These are phyloP conservation scores for Mucor racemosus DNA, from an alignment of 371 early-diverging fungal species.

Conservation along the genomic window DNA sequence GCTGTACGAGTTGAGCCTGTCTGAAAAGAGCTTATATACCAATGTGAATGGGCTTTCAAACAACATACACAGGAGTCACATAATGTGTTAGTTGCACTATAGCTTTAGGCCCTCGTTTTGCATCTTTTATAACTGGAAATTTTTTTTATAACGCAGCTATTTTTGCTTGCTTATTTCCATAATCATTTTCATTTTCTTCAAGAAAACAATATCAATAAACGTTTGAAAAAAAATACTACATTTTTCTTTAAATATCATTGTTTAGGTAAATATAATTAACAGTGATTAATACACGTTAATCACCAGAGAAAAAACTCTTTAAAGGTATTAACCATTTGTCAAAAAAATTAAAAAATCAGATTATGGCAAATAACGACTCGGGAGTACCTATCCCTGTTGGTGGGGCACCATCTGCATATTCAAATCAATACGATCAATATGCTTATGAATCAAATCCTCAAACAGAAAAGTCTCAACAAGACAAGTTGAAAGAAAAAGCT, in stretches of 20 bases:
- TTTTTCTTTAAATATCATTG: constrained; percentile 2
- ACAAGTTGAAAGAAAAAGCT: constrained; percentile 77
- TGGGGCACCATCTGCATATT: constrained; percentile 37
- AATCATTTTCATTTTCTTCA: neutral
- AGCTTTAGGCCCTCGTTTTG: neutral
- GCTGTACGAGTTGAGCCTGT: constrained; percentile 15
- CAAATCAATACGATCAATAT: constrained; percentile 43
- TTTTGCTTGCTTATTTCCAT: neutral
- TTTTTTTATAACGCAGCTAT: constrained; percentile 4
- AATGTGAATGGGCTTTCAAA: neutral
- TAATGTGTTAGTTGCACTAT: neutral
- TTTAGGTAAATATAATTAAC: neutral
- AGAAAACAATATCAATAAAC: neutral
- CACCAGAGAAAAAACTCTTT: neutral
- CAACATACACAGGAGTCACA: neutral
- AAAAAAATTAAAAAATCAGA: neutral
- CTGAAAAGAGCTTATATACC: neutral
- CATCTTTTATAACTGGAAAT: neutral
- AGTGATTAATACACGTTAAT: neutral
- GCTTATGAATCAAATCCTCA: constrained; percentile 44
- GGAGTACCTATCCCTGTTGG: constrained; percentile 41
- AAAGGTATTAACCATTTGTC: neutral
- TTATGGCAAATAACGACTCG: constrained; percentile 25
- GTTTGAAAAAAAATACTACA: neutral
- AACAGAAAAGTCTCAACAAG: constrained; percentile 46